Conservation (phyloP, 805 yeast species). For the Ascoidea tarda region DNA sequence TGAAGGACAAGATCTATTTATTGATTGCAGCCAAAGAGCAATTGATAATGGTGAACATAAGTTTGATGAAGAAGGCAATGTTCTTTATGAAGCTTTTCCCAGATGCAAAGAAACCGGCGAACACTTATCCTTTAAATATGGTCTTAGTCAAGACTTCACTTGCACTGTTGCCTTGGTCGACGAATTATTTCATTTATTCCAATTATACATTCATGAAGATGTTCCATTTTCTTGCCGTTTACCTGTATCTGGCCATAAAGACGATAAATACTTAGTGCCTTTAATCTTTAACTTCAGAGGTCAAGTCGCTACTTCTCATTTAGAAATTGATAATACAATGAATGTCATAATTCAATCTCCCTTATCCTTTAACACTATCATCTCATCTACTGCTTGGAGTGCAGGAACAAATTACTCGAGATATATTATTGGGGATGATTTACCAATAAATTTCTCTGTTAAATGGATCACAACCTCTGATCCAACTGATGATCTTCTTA, state of each 20-base stretch:
- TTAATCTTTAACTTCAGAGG: conserved; percentile 54
- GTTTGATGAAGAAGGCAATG: conserved; percentile 45
- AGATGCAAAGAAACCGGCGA: conserved; percentile 43
- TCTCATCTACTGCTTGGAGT: conserved; percentile 45
- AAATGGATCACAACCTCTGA: conserved; percentile 28
- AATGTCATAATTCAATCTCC: conserved; percentile 29
- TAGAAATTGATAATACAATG: conserved; percentile 47
- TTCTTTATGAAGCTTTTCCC: conserved; percentile 46
- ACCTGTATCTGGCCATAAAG: conserved; percentile 31
- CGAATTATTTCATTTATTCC: conserved; percentile 57
- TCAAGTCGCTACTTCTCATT: conserved; percentile 47
- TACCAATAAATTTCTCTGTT: conserved; percentile 42
- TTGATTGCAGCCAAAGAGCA: conserved; percentile 52
- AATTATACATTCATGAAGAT: conserved; percentile 65
- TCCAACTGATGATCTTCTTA: not conserved
- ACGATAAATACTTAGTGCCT: conserved; percentile 28
- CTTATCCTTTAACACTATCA: conserved; percentile 24
- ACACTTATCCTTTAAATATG: conserved; percentile 43
- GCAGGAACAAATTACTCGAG: conserved; percentile 48
- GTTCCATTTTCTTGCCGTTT: conserved; percentile 59
- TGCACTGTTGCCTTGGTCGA: conserved; percentile 54
- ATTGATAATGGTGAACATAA: conserved; percentile 69
- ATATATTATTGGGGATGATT: conserved; percentile 48
- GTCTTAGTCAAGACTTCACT: conserved; percentile 30
- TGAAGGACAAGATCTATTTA: conserved; percentile 23